Conservation (phyloP, 2,329 filamentous ascomycete genomes). For the Pestalotiopsis sp. region DNA sequence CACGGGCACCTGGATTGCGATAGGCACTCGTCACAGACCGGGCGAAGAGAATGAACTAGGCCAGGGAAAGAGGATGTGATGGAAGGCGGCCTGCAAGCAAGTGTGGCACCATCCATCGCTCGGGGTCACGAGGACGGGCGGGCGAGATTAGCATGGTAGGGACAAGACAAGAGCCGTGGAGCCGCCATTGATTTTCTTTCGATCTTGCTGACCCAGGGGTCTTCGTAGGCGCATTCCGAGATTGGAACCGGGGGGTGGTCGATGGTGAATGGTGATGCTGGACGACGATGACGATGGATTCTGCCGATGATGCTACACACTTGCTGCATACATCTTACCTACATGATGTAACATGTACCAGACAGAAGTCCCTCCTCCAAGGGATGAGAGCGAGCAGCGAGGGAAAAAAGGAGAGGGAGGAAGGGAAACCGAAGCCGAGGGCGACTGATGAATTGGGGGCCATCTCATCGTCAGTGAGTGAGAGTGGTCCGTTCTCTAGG, state of each 20-base stretch:
- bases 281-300: too few species aligned
- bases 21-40: constrained; percentile 12
- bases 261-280: too few species aligned
- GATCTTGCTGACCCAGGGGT: too few species aligned
- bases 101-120: constrained; percentile 11
- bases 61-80: not conserved
- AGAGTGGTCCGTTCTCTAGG: too few species aligned
- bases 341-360: not conserved
- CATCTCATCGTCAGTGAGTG: not conserved
- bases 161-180: not conserved
- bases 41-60: constrained; percentile 1
- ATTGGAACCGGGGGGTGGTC: too few species aligned
- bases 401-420: not conserved
- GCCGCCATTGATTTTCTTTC: too few species aligned
- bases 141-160: not conserved
- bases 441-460: not conserved
- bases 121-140: constrained; percentile 7
- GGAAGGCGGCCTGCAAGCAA: constrained; percentile 9
- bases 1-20: constrained; percentile 6
- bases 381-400: too few species aligned
- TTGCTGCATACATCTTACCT: not conserved
- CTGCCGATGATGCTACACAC: too few species aligned
- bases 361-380: too few species aligned
- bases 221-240: too few species aligned
- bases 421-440: not conserved